These are phyloP conservation scores for Barnettozyma hawaiiensis DNA, from an alignment of 1,139 yeast genomes.

Conservation along the genomic window DNA sequence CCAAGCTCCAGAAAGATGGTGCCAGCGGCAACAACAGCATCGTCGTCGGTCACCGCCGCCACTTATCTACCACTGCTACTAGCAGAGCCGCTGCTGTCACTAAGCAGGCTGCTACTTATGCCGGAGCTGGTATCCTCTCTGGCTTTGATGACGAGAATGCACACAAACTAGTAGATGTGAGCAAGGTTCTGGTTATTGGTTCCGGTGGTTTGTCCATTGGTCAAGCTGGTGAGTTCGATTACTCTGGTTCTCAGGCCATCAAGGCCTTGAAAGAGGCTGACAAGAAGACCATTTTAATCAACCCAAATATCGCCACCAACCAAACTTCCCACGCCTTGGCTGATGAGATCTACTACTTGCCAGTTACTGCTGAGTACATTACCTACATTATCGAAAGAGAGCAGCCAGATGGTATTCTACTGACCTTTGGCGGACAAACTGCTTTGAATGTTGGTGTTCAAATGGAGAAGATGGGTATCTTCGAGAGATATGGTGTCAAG, in stretches of 20 bases:
- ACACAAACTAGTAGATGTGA: conserved; percentile 68
- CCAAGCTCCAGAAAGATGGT: conserved; percentile 10
- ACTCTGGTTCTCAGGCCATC: conserved; percentile 96
- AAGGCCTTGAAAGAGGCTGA: conserved; percentile 91
- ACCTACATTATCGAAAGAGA: conserved; percentile 92
- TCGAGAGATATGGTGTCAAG: conserved; percentile 84
- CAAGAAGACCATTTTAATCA: conserved; percentile 78
- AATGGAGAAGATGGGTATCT: conserved; percentile 87
- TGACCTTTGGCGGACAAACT: conserved; percentile 98
- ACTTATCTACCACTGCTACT: conserved; percentile 19
- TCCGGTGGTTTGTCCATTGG: conserved; percentile 98
- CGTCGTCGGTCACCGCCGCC: no score
- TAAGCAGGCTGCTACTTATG: conserved; percentile 36
- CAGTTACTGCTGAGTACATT: conserved; percentile 95
- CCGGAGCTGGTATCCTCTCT: conserved; percentile 50
- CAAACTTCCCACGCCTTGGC: conserved; percentile 96
- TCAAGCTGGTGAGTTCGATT: conserved; percentile 98
- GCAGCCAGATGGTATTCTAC: conserved; percentile 89
- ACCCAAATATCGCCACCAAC: conserved; percentile 96
- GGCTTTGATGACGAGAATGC: conserved; percentile 37
- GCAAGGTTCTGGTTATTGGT: conserved; percentile 87
- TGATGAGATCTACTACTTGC: conserved; percentile 89
- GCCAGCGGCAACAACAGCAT: no score
- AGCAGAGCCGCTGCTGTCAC: conserved; percentile 17
- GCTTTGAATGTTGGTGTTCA: conserved; percentile 94